Evolutionary conservation across 345 rosid genomes (phyloP).

Genomic region (Citrus mangshanensis): DNA sequence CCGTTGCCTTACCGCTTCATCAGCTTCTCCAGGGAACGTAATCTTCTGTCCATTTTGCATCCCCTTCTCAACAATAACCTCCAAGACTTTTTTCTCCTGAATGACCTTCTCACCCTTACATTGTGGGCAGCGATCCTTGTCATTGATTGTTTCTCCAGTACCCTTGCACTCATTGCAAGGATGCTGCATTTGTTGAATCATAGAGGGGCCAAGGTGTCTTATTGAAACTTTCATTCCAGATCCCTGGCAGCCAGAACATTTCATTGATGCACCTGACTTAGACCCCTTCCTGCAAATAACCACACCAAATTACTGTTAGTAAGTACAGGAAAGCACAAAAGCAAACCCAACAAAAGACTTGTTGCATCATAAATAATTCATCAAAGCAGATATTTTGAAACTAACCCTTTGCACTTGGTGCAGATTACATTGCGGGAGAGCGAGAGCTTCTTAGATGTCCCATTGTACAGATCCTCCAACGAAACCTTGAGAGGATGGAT

Average conservation of each 20-base stretch:
- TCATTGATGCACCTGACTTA: constrained; percentile 69
- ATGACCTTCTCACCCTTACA: constrained; percentile 75
- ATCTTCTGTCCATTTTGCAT: constrained; percentile 70
- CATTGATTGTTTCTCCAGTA: constrained; percentile 66
- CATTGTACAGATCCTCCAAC: constrained; percentile 77
- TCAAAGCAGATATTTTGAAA: not conserved
- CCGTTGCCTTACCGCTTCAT: constrained; percentile 51
- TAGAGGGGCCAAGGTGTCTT: constrained; percentile 68
- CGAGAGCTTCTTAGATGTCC: constrained; percentile 78
- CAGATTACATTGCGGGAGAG: constrained; percentile 74
- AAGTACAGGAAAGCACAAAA: not conserved
- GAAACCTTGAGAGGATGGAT: constrained; percentile 86
- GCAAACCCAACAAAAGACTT: not conserved
- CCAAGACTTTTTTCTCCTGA: constrained; percentile 69
- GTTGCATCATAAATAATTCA: not conserved
- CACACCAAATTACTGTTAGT: not conserved
- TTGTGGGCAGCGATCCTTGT: constrained; percentile 64
- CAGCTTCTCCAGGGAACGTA: constrained; percentile 73
- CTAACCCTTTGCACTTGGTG: constrained; percentile 90
- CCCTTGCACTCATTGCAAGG: constrained; percentile 76
- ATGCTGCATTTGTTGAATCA: constrained; percentile 85
- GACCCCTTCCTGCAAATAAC: constrained; percentile 57
- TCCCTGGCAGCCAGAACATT: constrained; percentile 70
- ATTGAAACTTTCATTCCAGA: constrained; percentile 73
- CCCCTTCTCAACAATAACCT: constrained; percentile 71